These are phyloP conservation scores for Backusella tarrabulga DNA, from an alignment of 192 early-diverging fungal genomes.

Conservation along the genomic window DNA sequence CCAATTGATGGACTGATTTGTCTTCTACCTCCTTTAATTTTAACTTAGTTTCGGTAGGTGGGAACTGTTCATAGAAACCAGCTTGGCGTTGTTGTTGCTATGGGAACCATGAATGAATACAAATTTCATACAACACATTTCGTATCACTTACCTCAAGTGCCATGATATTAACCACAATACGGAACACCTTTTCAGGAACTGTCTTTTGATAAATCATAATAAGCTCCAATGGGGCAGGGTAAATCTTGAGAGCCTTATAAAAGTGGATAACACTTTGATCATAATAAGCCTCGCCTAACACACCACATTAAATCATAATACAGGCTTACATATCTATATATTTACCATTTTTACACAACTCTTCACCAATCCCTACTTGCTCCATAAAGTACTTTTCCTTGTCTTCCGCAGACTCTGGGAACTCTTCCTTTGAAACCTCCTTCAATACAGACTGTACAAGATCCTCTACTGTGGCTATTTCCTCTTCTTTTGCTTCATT, in stretches of 20 bases:
- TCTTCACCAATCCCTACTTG: slow-evolving; percentile 85
- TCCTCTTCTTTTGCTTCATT: slow-evolving; percentile 41
- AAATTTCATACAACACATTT: not conserved
- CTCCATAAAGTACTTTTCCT: slow-evolving; percentile 88
- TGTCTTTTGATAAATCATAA: slow-evolving; percentile 95
- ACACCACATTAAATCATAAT: not conserved
- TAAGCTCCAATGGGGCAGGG: slow-evolving; percentile 88
- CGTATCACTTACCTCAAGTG: slow-evolving; percentile 63
- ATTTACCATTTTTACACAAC: slow-evolving; percentile 68
- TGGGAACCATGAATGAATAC: not conserved
- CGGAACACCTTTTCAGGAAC: slow-evolving; percentile 85
- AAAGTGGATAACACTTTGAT: slow-evolving; percentile 82
- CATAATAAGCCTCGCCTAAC: slow-evolving; percentile 54
- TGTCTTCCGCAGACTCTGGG: slow-evolving; percentile 76
- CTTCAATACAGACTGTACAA: slow-evolving; percentile 59
- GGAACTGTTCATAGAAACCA: slow-evolving; percentile 83
- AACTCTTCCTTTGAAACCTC: slow-evolving; percentile 67
- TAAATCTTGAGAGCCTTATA: slow-evolving; percentile 94
- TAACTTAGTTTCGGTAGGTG: slow-evolving; percentile 70
- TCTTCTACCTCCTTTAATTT: slow-evolving; percentile 59
- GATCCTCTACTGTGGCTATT: slow-evolving; percentile 37
- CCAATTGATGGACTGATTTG: slow-evolving; percentile 61
- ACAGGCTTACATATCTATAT: not conserved
- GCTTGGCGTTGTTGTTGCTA: slow-evolving; percentile 67
- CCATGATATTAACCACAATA: slow-evolving; percentile 88